phyloP scores from a whole-genome alignment of 2,329 filamentous ascomycete species.

The Aureobasidium lini region DNA sequence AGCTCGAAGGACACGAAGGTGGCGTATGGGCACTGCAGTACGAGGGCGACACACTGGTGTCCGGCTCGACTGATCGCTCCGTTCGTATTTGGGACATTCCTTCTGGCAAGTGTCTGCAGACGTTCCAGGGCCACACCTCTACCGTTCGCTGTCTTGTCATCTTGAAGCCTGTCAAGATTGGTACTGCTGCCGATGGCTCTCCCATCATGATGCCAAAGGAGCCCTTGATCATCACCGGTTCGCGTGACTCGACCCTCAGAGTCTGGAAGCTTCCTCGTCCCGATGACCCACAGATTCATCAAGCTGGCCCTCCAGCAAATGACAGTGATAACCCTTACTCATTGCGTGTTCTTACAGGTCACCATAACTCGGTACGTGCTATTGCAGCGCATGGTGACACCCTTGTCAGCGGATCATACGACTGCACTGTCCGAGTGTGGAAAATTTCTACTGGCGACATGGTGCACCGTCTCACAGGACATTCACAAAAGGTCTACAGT shows the following conservation, averaged over 20 bases:
- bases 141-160: conserved; percentile 96
- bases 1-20: conserved; percentile 87
- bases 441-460: conserved; percentile 92
- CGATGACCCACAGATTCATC: conserved; percentile 68
- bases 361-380: conserved; percentile 88
- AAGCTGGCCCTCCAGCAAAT: conserved; percentile 65
- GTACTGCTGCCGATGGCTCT: conserved; percentile 61
- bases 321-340: conserved; percentile 88
- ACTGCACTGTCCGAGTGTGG: conserved; percentile 92
- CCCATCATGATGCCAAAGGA: conserved; percentile 86
- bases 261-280: conserved; percentile 89
- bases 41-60: conserved; percentile 88
- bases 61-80: conserved; percentile 89
- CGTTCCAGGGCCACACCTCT: conserved; percentile 95
- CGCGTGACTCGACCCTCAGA: conserved; percentile 83
- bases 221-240: conserved; percentile 94
- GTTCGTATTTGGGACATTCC: conserved; percentile 99
- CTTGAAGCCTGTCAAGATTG: conserved; percentile 74
- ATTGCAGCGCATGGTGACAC: conserved; percentile 94
- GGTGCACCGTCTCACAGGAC: conserved; percentile 74
- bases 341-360: conserved; percentile 75
- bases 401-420: conserved; percentile 94
- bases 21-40: conserved; percentile 98
- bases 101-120: conserved; percentile 82
- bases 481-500: conserved; percentile 91